These are phyloP conservation scores for Coemansia sp. DNA, from an alignment of 371 early-diverging fungal genomes.

Conservation along the genomic window DNA sequence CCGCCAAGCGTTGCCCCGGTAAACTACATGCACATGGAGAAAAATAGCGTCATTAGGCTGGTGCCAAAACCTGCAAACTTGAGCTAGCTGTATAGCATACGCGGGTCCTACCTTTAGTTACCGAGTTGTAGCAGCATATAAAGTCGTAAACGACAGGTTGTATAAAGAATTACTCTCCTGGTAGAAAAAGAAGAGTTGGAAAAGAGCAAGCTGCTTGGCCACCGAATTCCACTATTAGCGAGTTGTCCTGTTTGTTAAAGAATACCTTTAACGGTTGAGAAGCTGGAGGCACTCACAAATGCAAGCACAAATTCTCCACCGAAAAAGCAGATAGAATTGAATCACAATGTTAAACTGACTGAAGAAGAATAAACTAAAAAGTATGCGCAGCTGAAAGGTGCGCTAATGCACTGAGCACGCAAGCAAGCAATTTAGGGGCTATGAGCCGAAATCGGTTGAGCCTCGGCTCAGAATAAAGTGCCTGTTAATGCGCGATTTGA, in stretches of 20 bases:
- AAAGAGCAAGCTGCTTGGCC: neutral
- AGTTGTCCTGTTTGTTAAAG: neutral
- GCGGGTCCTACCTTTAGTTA: slow-evolving; percentile 8
- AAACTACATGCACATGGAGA: neutral
- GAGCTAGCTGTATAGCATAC: neutral
- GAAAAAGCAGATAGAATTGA: neutral
- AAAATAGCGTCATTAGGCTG: neutral
- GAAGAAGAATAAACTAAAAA: neutral
- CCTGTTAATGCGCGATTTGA: no score
- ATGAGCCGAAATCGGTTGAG: slow-evolving; percentile 1
- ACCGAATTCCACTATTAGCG: neutral
- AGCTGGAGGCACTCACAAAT: neutral
- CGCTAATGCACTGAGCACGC: neutral
- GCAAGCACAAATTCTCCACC: neutral
- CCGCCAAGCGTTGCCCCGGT: neutral
- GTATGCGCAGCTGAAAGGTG: neutral
- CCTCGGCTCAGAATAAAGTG: neutral
- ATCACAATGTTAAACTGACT: neutral
- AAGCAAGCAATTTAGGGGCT: neutral
- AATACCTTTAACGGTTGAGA: neutral
- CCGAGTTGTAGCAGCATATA: slow-evolving; percentile 12
- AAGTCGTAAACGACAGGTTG: neutral
- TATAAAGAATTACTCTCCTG: neutral
- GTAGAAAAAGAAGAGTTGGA: neutral
- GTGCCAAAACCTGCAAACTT: neutral